Evolutionary conservation across 2,329 filamentous ascomycete species (phyloP).

Genomic region (Sclerotinia sclerotiorum): DNA sequence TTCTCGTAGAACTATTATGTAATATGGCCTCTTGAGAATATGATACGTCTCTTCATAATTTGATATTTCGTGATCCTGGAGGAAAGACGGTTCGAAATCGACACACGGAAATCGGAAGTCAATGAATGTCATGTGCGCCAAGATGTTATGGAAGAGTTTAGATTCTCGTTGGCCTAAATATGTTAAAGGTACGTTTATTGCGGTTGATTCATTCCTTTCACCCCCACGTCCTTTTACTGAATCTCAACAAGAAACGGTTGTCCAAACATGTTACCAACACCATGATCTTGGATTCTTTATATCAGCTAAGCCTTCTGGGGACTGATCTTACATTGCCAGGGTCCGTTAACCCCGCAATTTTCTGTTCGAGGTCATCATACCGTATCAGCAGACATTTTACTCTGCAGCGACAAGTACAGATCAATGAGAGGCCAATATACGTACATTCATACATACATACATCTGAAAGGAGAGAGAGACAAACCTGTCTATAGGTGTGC

Average conservation of each 20-base stretch:
- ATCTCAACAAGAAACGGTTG: constrained; percentile 1
- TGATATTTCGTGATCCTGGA: constrained; percentile 2
- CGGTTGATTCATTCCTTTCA: not conserved
- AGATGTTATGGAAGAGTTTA: constrained; percentile 1
- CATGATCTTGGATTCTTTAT: constrained; percentile 14
- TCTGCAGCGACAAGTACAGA: constrained; percentile 15
- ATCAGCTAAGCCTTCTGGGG: constrained; percentile 8
- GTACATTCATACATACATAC: not conserved
- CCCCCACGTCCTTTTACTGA: constrained; percentile 12
- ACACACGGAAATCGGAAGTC: not conserved
- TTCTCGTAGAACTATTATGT: constrained; percentile 16
- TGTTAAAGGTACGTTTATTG: constrained; percentile 5
- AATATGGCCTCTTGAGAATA: not conserved
- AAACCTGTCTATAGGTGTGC: not conserved
- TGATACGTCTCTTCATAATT: constrained; percentile 1
- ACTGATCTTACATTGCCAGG: constrained; percentile 16
- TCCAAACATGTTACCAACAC: constrained; percentile 15
- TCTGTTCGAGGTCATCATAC: constrained; percentile 20
- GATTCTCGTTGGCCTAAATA: constrained; percentile 18
- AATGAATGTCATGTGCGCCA: constrained; percentile 17
- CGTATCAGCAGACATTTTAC: constrained; percentile 23
- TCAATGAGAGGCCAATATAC: constrained; percentile 4
- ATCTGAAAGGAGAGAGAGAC: constrained; percentile 7
- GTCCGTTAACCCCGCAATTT: constrained; percentile 17
- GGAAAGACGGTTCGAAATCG: not conserved